Evolutionary conservation across 208 protist genomes (phyloP).

Genomic region (Crithidia bombi): DNA sequence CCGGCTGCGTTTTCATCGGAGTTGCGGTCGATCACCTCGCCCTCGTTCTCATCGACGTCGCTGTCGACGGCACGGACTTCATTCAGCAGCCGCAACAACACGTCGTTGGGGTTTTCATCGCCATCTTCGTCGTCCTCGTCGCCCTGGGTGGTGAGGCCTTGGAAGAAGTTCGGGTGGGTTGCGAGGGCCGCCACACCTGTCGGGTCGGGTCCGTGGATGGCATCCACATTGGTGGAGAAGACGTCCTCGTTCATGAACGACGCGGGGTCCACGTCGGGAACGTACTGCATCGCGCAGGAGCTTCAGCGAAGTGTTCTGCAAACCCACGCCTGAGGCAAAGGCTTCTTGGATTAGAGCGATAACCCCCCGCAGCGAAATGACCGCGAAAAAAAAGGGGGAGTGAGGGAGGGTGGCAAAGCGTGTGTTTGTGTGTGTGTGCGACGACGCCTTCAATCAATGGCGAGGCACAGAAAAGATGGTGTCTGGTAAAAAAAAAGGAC

Average conservation of each 20-base stretch:
- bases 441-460: too few relatives aligned
- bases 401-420: too few relatives aligned
- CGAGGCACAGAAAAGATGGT: too few relatives aligned
- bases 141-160: conserved; percentile 13
- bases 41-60: conserved; percentile 29
- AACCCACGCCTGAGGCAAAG: neutral
- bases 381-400: too few relatives aligned
- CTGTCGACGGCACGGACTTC: conserved; percentile 45
- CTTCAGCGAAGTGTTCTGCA: neutral
- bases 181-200: conserved; percentile 12
- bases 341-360: too few relatives aligned
- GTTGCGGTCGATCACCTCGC: conserved; percentile 22
- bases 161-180: conserved; percentile 20
- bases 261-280: neutral
- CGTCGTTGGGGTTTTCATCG: conserved; percentile 40
- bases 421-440: too few relatives aligned
- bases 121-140: conserved; percentile 34
- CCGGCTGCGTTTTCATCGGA: conserved; percentile 33
- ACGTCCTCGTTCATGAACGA: conserved; percentile 17
- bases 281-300: conserved; percentile 11
- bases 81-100: conserved; percentile 55
- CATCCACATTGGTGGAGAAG: conserved; percentile 29
- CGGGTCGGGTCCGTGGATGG: conserved; percentile 4
- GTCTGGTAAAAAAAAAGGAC: too few relatives aligned
- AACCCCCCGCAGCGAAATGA: too few relatives aligned